phyloP scores from a whole-genome alignment of 2,329 filamentous ascomycete genomes.

The Colletotrichum karsti region DNA sequence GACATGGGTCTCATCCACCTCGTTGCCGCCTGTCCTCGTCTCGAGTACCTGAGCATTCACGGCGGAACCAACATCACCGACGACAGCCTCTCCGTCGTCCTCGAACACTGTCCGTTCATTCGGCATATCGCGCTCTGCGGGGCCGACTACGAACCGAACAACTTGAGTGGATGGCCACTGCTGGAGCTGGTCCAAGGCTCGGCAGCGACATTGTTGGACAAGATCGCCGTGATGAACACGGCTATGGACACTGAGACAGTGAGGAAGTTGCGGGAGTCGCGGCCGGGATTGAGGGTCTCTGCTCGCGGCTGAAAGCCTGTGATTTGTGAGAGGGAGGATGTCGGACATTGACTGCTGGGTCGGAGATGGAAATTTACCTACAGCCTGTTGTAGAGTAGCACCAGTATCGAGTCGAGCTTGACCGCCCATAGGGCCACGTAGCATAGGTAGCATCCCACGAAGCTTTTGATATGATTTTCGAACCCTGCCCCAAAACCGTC shows the following conservation, averaged over 20 bases:
- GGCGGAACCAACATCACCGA: not conserved
- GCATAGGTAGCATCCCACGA: no score
- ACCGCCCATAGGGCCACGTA: no score
- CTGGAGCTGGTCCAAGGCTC: not conserved
- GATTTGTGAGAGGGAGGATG: no score
- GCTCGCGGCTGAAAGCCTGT: not conserved
- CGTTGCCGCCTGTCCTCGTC: not conserved
- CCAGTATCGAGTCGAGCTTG: no score
- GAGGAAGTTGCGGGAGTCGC: not conserved
- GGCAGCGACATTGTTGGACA: not conserved
- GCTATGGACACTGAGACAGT: not conserved
- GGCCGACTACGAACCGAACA: not conserved
- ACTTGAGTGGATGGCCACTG: not conserved
- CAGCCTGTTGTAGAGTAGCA: no score
- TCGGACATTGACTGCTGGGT: no score
- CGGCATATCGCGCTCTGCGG: not conserved
- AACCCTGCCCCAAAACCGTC: no score
- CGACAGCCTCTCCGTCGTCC: not conserved
- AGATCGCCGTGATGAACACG: not conserved
- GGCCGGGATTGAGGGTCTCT: not conserved
- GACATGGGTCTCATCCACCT: not conserved
- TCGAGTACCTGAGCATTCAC: not conserved
- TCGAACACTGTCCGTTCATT: not conserved
- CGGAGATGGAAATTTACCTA: not conserved
- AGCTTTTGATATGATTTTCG: no score